A percentile compares a stretch with the other conserved stretches of the same genome.
Evolutionary conservation across 768 basidiomycete genomes (phyloP).

Genomic region (Podaxis carcinomalis): DNA sequence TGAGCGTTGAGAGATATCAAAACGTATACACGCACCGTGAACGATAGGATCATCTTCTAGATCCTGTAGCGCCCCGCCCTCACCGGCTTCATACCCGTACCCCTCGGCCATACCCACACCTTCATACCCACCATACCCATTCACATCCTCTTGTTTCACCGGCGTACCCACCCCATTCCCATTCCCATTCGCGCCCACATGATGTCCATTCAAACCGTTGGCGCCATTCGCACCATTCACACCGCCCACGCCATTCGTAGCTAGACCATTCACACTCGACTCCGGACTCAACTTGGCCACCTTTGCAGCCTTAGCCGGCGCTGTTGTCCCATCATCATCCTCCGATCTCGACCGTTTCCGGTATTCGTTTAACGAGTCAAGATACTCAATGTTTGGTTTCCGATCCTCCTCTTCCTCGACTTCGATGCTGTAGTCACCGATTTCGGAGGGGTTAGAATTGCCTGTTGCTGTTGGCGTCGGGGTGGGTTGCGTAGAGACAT

Average conservation of each 20-base stretch:
- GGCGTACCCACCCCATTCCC: conserved; percentile 12
- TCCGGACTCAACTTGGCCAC: conserved; percentile 27
- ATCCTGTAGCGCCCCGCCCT: conserved; percentile 12
- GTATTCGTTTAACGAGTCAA: conserved; percentile 68
- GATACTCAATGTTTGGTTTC: conserved; percentile 62
- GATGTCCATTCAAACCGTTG: conserved; percentile 16
- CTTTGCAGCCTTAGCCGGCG: conserved; percentile 34
- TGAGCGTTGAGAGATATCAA: background rate
- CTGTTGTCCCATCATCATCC: conserved; percentile 34
- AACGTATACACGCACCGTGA: conserved; percentile 45
- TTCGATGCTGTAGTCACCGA: conserved; percentile 21
- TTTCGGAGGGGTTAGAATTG: conserved; percentile 48
- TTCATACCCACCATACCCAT: conserved; percentile 18
- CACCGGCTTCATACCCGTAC: conserved; percentile 14
- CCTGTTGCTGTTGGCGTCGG: conserved; percentile 48
- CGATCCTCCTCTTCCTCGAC: conserved; percentile 64
- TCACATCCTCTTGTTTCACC: conserved; percentile 15
- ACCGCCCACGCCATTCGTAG: conserved; percentile 9
- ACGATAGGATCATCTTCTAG: conserved; percentile 57
- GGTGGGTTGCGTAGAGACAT: conserved; percentile 56
- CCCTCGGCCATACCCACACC: conserved; percentile 20
- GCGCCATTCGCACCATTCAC: background rate
- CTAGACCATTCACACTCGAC: background rate
- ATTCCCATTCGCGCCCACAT: conserved; percentile 13
- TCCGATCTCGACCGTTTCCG: conserved; percentile 68